Conservation (phyloP, 2,329 filamentous ascomycete species). For the Tolypocladium tropicale region DNA sequence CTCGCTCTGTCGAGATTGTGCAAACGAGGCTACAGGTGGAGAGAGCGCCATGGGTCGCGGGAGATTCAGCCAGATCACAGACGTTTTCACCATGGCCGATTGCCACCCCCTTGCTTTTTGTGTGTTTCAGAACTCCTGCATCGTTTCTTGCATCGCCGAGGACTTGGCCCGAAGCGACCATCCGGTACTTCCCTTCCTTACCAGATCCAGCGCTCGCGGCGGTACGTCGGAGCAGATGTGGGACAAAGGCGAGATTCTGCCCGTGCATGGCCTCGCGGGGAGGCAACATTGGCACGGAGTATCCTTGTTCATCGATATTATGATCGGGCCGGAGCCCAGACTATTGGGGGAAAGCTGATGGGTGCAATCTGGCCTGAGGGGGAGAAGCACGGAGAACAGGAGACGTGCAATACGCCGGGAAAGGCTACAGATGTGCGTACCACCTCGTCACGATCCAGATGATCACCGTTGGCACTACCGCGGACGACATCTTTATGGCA, state of each 20-base stretch:
- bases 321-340: not conserved
- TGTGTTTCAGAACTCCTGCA: not conserved
- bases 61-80: not conserved
- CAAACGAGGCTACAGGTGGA: not conserved
- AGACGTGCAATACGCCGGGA: not conserved
- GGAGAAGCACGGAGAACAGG: not conserved
- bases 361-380: not conserved
- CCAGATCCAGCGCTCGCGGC: not conserved
- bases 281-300: not conserved
- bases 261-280: not conserved
- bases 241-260: not conserved
- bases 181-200: not conserved
- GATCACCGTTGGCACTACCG: not conserved
- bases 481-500: not conserved
- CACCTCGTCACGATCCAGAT: not conserved
- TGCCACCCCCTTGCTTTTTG: constrained; percentile 2
- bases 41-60: not conserved
- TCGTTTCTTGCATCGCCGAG: constrained; percentile 3
- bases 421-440: not conserved
- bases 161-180: not conserved
- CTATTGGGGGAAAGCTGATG: not conserved
- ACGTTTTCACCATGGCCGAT: not conserved
- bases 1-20: not conserved
- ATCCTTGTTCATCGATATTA: not conserved
- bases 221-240: not conserved